Evolutionary conservation across 441 rosid species (phyloP), one percentile per base, ranked within the genome.

Genomic region (Francoa sonchifolia): DNA sequence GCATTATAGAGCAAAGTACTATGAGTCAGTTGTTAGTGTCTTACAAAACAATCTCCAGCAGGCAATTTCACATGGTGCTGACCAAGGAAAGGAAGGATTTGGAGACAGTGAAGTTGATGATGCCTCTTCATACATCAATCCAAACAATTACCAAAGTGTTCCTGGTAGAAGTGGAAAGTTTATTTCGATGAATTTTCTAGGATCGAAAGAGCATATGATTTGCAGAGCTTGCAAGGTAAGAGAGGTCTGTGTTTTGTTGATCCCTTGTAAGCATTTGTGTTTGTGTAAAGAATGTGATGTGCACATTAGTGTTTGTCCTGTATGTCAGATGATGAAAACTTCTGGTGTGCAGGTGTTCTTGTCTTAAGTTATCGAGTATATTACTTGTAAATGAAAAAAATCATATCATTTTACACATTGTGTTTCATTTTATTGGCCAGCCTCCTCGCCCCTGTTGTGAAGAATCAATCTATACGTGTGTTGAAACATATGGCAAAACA

Each of bases 181-280:
- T 5, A 11, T 31, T 10, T 22, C 53, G 1, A 10, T 26, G 52
- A 66, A 51, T 18, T 44, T 44, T 8, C 55, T 19, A 6, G 69
- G 70, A 20, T 12, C n/a, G 39, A 67, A 62, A 45, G 64, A 67
- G 19, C 61, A 46, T n/a, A 50, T 69, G 71, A 45, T 54, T 33
- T 84, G 95, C 68, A 66, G 68, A 51, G 75, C 71, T 14, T 84
- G 95, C 67, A 77, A 73, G 34, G 47, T 44, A 8, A 73, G 55
- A 66, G 82, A 80, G 63, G 88, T 69, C 14, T 62, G 77, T 23
- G 45, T 84, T 14, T 59, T 84, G 61, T 62, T 80, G 58, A 62
- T 81, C 55, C 95, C 92, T 21, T 84, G 95, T 49, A 77, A 88
- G 74, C 95, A 80, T 46, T 58, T 84, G 41, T 80, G 95, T 59